Evolutionary conservation across 139 green algal genomes (phyloP).

Genomic region (Axilococcus clingmanii): DNA sequence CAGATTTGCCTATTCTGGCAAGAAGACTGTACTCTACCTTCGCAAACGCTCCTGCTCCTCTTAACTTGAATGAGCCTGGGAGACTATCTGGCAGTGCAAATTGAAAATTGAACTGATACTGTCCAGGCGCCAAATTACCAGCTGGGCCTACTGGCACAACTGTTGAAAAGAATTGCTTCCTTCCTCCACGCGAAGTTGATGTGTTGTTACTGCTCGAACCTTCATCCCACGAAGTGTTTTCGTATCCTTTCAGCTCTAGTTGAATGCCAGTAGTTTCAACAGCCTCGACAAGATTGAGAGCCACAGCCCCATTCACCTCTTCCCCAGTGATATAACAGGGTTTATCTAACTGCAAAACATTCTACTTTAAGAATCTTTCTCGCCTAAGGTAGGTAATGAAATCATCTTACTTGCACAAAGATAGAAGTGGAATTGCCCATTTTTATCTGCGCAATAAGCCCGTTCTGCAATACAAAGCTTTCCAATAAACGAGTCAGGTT

Average conservation of each 20-base stretch:
- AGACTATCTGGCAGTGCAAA: neutral
- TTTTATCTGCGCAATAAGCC: no score
- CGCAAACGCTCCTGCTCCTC: neutral
- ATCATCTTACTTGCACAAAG: no score
- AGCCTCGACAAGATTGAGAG: neutral
- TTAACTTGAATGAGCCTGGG: neutral
- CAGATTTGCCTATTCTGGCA: neutral
- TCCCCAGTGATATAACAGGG: neutral
- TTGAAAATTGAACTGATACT: slow-evolving; percentile 4
- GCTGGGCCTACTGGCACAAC: neutral
- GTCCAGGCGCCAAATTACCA: neutral
- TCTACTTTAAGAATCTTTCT: no score
- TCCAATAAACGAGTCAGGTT: no score
- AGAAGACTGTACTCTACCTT: neutral
- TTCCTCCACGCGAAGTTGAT: neutral
- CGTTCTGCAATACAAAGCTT: no score
- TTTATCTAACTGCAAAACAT: neutral
- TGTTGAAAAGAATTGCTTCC: neutral
- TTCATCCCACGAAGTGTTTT: no score
- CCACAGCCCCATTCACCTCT: neutral
- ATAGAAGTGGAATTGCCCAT: no score
- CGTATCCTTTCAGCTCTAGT: neutral
- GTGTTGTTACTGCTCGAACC: no score
- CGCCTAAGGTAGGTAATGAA: no score
- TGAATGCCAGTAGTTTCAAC: neutral